Conservation (phyloP, 495 filamentous ascomycete genomes). For the Platismatia glauca region DNA sequence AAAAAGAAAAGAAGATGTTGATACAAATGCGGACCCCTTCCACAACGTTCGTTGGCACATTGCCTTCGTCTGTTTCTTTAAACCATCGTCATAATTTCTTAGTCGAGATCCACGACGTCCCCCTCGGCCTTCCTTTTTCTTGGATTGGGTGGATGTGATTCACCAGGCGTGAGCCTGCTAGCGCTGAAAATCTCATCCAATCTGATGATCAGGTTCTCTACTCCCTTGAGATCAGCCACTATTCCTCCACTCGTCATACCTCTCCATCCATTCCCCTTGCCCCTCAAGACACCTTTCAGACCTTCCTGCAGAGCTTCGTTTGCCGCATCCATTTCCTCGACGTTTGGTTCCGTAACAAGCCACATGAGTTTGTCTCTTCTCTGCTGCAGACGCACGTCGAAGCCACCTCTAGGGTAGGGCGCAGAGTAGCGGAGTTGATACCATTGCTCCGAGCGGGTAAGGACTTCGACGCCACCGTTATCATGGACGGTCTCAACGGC, state of each 20-base stretch:
- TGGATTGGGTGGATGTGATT: slow-evolving; percentile 8
- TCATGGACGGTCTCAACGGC: slow-evolving; percentile 30
- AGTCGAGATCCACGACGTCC: slow-evolving; percentile 19
- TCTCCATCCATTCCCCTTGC: slow-evolving; percentile 41
- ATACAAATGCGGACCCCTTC: not conserved
- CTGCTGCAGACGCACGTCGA: slow-evolving; percentile 30
- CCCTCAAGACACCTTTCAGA: slow-evolving; percentile 29
- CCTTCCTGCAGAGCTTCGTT: slow-evolving; percentile 8
- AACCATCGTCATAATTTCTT: not conserved
- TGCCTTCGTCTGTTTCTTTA: not conserved
- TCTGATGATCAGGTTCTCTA: slow-evolving; percentile 34
- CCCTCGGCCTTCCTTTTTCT: slow-evolving; percentile 19
- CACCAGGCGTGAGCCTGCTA: not conserved
- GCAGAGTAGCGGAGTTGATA: slow-evolving; percentile 36
- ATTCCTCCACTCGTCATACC: slow-evolving; percentile 39
- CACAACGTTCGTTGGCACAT: not conserved
- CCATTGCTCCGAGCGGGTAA: slow-evolving; percentile 35
- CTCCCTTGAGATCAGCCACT: slow-evolving; percentile 31
- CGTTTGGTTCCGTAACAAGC: slow-evolving; percentile 34
- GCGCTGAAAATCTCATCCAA: slow-evolving; percentile 20
- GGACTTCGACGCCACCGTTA: slow-evolving; percentile 16
- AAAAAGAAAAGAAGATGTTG: not conserved
- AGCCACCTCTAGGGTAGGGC: slow-evolving; percentile 30
- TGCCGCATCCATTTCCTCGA: slow-evolving; percentile 24
- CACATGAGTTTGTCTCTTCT: slow-evolving; percentile 33